These are phyloP conservation scores for Hypoxylon subgilvum DNA, from an alignment of 495 filamentous ascomycete species.

Conservation along the genomic window DNA sequence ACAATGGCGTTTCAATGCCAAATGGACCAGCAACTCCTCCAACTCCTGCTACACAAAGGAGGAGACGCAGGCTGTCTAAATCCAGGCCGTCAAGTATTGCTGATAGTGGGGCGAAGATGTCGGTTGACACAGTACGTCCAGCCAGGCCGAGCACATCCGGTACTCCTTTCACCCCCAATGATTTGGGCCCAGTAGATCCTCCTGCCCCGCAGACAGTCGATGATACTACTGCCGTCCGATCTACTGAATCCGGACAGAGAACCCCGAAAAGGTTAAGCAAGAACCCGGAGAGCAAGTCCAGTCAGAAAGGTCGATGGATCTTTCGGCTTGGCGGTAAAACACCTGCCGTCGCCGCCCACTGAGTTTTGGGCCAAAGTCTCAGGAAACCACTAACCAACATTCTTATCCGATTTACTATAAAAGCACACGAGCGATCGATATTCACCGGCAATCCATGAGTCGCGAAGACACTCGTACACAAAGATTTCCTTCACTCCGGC, in stretches of 20 bases:
- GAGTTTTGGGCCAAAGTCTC: not conserved
- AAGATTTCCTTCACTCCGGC: not conserved
- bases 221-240: not conserved
- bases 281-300: not conserved
- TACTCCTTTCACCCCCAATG: not conserved
- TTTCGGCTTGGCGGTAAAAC: not conserved
- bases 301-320: slow-evolving; percentile 4
- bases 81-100: slow-evolving; percentile 12
- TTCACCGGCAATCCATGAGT: not conserved
- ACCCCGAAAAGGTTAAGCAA: slow-evolving; percentile 6
- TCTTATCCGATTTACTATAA: not conserved
- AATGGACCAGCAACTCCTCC: slow-evolving; percentile 3
- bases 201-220: not conserved
- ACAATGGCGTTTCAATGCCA: not conserved
- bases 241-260: not conserved
- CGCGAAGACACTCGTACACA: not conserved
- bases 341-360: slow-evolving; percentile 1
- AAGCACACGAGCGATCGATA: not conserved
- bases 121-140: slow-evolving; percentile 16
- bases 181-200: not conserved
- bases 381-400: not conserved
- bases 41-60: slow-evolving; percentile 8
- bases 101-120: slow-evolving; percentile 1
- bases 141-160: not conserved
- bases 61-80: slow-evolving; percentile 36